A percentile compares a stretch with the other conserved stretches of the same genome.
These are phyloP conservation scores for Asclepias syriaca DNA, from an alignment of 257 asterid genomes.

Conservation along the genomic window DNA sequence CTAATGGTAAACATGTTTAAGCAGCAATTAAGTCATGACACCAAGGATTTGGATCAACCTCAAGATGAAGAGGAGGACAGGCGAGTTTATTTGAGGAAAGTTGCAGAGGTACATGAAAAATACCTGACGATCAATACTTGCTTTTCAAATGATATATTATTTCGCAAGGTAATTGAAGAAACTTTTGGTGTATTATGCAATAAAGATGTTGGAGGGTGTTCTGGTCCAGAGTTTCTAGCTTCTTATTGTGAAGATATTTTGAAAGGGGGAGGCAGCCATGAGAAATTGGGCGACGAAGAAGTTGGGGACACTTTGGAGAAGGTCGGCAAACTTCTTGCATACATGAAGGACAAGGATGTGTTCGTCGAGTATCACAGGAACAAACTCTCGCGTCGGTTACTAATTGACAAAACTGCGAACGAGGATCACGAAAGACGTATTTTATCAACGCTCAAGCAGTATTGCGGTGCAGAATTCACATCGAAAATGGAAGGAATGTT, in stretches of 20 bases:
- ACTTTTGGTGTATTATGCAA: constrained; percentile 56
- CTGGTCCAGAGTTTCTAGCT: constrained; percentile 48
- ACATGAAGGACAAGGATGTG: constrained; percentile 49
- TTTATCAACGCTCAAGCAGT: constrained; percentile 49
- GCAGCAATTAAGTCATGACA: constrained; percentile 50
- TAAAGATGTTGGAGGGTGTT: constrained; percentile 33
- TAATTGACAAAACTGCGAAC: constrained; percentile 43
- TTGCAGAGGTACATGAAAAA: constrained; percentile 47
- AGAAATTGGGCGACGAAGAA: constrained; percentile 46
- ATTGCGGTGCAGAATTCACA: constrained; percentile 50
- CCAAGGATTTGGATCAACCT: constrained; percentile 43
- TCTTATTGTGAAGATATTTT: constrained; percentile 45
- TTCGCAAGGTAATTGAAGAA: constrained; percentile 50
- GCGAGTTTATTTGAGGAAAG: constrained; percentile 38
- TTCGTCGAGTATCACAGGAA: constrained; percentile 54
- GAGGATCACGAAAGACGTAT: constrained; percentile 48
- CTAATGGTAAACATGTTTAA: constrained; percentile 35
- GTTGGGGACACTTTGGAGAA: constrained; percentile 49
- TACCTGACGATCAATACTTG: constrained; percentile 26
- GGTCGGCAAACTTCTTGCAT: constrained; percentile 45
- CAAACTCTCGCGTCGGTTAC: constrained; percentile 52
- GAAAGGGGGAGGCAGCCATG: constrained; percentile 38
- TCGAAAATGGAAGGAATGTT: constrained; percentile 75
- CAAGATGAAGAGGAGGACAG: constrained; percentile 42
- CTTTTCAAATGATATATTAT: constrained; percentile 30